Base-by-base conservation (phyloP, 2,329 filamentous ascomycete species). In the Fusarium avenaceum region DNA sequence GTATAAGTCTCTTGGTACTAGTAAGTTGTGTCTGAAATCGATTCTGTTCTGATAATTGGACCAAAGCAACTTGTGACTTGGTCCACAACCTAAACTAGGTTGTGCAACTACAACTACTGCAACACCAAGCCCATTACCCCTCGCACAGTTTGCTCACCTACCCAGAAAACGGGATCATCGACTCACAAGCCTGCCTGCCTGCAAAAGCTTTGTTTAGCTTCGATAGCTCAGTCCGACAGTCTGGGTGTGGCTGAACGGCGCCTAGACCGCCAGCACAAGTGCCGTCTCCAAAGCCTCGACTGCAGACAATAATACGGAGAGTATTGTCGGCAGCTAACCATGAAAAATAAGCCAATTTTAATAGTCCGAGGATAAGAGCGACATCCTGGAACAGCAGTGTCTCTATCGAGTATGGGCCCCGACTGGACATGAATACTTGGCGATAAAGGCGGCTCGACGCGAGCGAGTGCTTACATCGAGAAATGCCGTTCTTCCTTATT, bases 191-290 rank as follows among this genome's bases (percentile, higher is more conserved):
- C 46, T 47, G 49, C 32, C 46, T 47, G 49, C 26, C 52, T 44
- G 38, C 44, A 44, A 49, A 45, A 57, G 46, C 38, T 47, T 38
- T 57, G 47, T 40, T 22, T 65, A 51, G 59, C 43, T 63, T 52
- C 44, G 44, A 45, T n/a, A 57, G 48, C 49, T 26, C 53, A 65
- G 61, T 64, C 61, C 60, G 53, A 59, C 60, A 64, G 61, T 52
- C 42, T 65, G 60, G 60, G 33, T 59, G 60, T 64, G 61, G 61
- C 61, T 65, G 46, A 47, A 64, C 47, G 61, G 61, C 52, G 60
- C 39, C 20, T 42, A 64, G 60, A 39, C 51, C 40, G 28, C 51
- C 62, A 63, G 40, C 20, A 45, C 40, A 64, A 64, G 52, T 64
- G 61, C 61, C 59, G 59, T 59, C 24, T 53, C 35, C 44, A 26